These are phyloP conservation scores for Vigna nakashimae DNA, from an alignment of 306 rosid genomes.

Conservation along the genomic window DNA sequence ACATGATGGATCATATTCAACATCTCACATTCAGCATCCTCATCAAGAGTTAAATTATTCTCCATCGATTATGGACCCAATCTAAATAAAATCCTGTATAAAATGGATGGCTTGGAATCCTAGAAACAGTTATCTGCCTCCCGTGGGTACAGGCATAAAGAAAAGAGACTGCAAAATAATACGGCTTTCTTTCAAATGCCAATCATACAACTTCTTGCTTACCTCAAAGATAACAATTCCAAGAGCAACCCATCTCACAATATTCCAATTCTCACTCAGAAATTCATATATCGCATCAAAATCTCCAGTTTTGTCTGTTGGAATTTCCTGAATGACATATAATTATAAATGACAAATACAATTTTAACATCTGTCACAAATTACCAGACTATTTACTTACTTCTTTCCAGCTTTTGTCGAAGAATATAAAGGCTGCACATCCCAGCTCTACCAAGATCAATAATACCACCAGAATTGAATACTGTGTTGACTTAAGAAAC, in stretches of 20 bases:
- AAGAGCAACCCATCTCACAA: constrained; percentile 88
- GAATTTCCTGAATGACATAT: constrained; percentile 72
- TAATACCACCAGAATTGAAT: constrained; percentile 73
- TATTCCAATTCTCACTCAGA: constrained; percentile 75
- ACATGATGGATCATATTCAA: no score
- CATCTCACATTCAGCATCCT: not conserved
- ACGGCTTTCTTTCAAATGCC: constrained; percentile 3
- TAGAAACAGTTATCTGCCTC: not conserved
- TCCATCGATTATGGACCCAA: not conserved
- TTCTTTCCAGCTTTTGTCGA: constrained; percentile 87
- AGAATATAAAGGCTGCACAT: constrained; percentile 86
- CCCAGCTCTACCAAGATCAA: constrained; percentile 85
- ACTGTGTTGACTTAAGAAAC: constrained; percentile 82
- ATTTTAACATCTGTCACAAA: constrained; percentile 36
- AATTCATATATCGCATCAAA: constrained; percentile 75
- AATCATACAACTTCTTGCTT: constrained; percentile 39
- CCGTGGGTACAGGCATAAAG: not conserved
- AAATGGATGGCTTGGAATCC: not conserved
- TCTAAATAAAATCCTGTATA: not conserved
- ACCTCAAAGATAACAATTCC: constrained; percentile 94
- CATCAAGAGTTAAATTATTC: constrained; percentile 16
- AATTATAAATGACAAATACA: constrained; percentile 42
- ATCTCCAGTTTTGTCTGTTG: constrained; percentile 78
- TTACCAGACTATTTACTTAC: constrained; percentile 52
- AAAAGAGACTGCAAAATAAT: no score